phyloP scores from a whole-genome alignment of 2,329 filamentous ascomycete species.

The Pseudocercospora ulei region DNA sequence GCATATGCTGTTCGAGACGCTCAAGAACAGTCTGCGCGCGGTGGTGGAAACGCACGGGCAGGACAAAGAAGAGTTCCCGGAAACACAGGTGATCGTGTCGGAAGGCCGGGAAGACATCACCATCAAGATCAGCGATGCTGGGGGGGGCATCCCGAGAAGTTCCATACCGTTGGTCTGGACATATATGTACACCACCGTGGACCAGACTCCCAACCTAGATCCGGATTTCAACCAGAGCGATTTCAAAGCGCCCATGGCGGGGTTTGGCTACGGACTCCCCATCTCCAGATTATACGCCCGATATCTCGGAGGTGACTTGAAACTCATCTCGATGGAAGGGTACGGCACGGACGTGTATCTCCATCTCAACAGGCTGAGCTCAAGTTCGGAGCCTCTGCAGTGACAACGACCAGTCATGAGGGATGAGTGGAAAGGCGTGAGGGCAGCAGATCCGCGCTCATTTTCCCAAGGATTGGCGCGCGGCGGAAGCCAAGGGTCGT shows the following conservation, averaged over 20 bases:
- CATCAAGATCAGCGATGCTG: slow-evolving; percentile 95
- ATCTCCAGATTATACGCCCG: slow-evolving; percentile 89
- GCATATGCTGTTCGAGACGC: slow-evolving; percentile 98
- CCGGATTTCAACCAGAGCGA: slow-evolving; percentile 98
- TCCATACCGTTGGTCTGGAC: slow-evolving; percentile 98
- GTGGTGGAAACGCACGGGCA: slow-evolving; percentile 92
- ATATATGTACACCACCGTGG: slow-evolving; percentile 99
- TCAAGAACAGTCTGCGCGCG: slow-evolving; percentile 95
- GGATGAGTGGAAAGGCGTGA: slow-evolving; percentile 47
- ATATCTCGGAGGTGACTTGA: slow-evolving; percentile 95
- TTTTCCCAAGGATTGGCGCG: slow-evolving; percentile 47
- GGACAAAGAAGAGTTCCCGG: slow-evolving; percentile 90
- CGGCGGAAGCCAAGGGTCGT: slow-evolving; percentile 28
- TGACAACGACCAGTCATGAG: slow-evolving; percentile 83
- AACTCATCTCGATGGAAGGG: slow-evolving; percentile 99
- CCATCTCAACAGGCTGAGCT: slow-evolving; percentile 89
- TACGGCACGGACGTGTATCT: slow-evolving; percentile 98
- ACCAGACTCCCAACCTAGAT: slow-evolving; percentile 86
- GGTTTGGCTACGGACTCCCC: slow-evolving; percentile 93
- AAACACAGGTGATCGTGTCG: slow-evolving; percentile 94
- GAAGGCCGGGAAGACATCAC: slow-evolving; percentile 98
- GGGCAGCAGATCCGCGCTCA: slow-evolving; percentile 22
- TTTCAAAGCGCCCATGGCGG: slow-evolving; percentile 98
- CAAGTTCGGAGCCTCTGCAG: slow-evolving; percentile 91
- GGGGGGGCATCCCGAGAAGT: slow-evolving; percentile 85